phyloP scores from a whole-genome alignment of 1,284 basidiomycete species.

The Rugiboletus extremiorientalis region DNA sequence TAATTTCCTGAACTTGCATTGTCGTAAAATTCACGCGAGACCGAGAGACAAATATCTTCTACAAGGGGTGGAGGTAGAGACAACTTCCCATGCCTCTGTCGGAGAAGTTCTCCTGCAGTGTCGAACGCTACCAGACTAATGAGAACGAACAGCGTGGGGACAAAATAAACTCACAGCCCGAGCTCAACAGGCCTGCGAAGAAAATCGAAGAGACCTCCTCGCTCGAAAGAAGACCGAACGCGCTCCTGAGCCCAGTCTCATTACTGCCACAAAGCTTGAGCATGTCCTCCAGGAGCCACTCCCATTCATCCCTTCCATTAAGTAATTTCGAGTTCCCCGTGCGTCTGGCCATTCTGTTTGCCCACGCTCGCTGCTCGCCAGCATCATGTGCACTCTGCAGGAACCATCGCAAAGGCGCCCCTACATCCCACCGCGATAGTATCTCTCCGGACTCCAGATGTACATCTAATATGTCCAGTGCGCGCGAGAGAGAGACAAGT shows the following conservation, averaged over 20 bases:
- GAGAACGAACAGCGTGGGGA: slow-evolving; percentile 9
- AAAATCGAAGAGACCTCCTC: slow-evolving; percentile 80
- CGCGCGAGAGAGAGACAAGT: slow-evolving; percentile 69
- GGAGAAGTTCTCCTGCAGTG: slow-evolving; percentile 69
- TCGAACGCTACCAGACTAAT: slow-evolving; percentile 61
- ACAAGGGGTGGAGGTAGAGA: slow-evolving; percentile 52
- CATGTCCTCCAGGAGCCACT: slow-evolving; percentile 87
- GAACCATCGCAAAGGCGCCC: slow-evolving; percentile 82
- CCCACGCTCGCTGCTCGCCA: slow-evolving; percentile 78
- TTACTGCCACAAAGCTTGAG: slow-evolving; percentile 70
- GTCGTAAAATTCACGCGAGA: slow-evolving; percentile 89
- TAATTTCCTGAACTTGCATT: slow-evolving; percentile 91
- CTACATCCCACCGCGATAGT: slow-evolving; percentile 81
- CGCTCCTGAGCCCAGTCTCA: slow-evolving; percentile 62
- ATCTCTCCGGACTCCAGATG: slow-evolving; percentile 94
- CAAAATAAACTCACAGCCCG: slow-evolving; percentile 74
- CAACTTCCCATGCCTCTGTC: slow-evolving; percentile 50
- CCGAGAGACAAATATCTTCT: slow-evolving; percentile 78
- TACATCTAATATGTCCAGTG: slow-evolving; percentile 87
- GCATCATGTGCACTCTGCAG: slow-evolving; percentile 70
- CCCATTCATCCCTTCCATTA: slow-evolving; percentile 75
- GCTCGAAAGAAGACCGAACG: slow-evolving; percentile 73
- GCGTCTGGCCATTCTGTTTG: slow-evolving; percentile 81
- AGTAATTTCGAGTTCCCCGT: slow-evolving; percentile 59
- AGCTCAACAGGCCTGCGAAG: slow-evolving; percentile 79